Percentiles rank a stretch among this genome's conserved stretches.
Conservation (phyloP, 2,329 filamentous ascomycete genomes). For the Aureobasidium sp. region DNA sequence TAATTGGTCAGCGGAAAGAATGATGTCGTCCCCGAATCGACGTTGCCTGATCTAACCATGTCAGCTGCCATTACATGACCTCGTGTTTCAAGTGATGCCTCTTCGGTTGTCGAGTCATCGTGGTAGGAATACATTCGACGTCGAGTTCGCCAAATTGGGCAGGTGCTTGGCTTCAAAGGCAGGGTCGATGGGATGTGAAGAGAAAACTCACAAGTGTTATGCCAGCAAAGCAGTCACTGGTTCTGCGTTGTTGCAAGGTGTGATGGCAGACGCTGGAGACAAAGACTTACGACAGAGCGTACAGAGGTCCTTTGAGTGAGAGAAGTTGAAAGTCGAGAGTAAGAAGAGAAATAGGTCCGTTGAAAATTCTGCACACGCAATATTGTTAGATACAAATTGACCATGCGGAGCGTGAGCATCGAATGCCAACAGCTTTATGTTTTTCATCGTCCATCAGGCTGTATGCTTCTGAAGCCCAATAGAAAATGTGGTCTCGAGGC, state of each 20-base stretch:
- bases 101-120: neutral
- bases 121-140: neutral
- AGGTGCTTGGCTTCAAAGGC: neutral
- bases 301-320: neutral
- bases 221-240: neutral
- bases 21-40: neutral
- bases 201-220: neutral
- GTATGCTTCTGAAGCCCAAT: neutral
- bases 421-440: neutral
- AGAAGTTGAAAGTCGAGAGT: neutral
- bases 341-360: neutral
- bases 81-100: neutral
- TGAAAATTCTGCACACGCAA: neutral
- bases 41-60: neutral
- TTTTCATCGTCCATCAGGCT: neutral
- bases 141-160: neutral
- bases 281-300: neutral
- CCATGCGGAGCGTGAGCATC: neutral
- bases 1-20: neutral
- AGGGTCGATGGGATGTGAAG: neutral
- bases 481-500: neutral
- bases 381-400: neutral
- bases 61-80: conserved; percentile 4
- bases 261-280: neutral
- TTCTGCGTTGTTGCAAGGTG: neutral